Percentiles rank a stretch among this genome's conserved stretches.
phyloP scores from a whole-genome alignment of 805 yeast species.

The Tanozyma kutaoensis region DNA sequence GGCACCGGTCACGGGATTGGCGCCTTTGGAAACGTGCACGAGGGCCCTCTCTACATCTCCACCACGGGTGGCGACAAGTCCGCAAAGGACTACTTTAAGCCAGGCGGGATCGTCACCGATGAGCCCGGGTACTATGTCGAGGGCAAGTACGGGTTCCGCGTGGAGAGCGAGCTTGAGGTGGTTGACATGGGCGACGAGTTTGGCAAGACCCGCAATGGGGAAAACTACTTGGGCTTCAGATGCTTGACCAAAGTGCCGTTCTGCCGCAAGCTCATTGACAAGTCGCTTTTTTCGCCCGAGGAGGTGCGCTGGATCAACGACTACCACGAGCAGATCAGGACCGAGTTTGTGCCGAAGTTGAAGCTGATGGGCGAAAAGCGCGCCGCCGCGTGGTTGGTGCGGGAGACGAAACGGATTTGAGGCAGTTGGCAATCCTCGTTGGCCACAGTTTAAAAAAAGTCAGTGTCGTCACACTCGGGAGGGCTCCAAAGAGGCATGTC shows the following conservation, averaged over 20 bases:
- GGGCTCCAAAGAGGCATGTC: slow-evolving; percentile 1
- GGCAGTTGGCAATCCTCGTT: background rate
- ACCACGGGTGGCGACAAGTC: slow-evolving; percentile 21
- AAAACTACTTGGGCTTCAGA: slow-evolving; percentile 22
- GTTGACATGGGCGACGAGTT: slow-evolving; percentile 29
- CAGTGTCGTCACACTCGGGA: background rate
- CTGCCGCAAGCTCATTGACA: slow-evolving; percentile 21
- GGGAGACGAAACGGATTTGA: slow-evolving; percentile 37
- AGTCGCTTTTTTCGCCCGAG: slow-evolving; percentile 10
- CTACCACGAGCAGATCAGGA: slow-evolving; percentile 18
- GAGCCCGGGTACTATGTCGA: slow-evolving; percentile 55
- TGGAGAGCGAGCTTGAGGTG: slow-evolving; percentile 54
- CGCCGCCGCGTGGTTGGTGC: slow-evolving; percentile 58
- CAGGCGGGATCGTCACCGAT: slow-evolving; percentile 44
- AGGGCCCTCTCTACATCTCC: slow-evolving; percentile 52
- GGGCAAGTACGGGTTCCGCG: slow-evolving; percentile 46
- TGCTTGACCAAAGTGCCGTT: slow-evolving; percentile 30
- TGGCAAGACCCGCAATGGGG: slow-evolving; percentile 16
- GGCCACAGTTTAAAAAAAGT: background rate
- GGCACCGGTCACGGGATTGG: slow-evolving; percentile 60
- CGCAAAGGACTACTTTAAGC: slow-evolving; percentile 26
- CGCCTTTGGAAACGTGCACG: slow-evolving; percentile 48
- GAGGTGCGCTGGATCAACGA: slow-evolving; percentile 28
- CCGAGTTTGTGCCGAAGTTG: slow-evolving; percentile 20
- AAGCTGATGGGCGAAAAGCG: slow-evolving; percentile 41